Evolutionary conservation across 176 grass and related monocot species (phyloP).

Genomic region (Rhynchospora breviuscula): DNA sequence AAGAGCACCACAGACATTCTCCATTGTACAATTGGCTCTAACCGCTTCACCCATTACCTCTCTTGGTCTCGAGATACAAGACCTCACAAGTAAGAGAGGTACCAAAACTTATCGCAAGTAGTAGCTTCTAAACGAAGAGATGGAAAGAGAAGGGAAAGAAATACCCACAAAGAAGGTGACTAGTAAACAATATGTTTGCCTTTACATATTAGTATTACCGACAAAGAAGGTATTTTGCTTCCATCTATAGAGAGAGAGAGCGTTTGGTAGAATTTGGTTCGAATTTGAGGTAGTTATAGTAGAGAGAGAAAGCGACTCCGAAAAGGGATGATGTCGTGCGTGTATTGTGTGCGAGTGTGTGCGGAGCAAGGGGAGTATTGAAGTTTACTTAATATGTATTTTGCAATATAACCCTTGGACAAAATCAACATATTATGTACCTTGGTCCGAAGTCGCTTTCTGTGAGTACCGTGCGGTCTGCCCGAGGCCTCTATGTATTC

Average conservation of each 20-base stretch:
- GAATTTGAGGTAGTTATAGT: slow-evolving; percentile 21
- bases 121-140: background rate
- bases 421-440: too few species aligned
- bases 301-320: slow-evolving; percentile 8
- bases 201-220: background rate
- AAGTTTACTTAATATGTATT: too few species aligned
- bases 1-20: slow-evolving; percentile 66
- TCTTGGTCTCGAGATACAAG: background rate
- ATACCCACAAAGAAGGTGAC: background rate
- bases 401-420: too few species aligned
- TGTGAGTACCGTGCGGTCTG: too few species aligned
- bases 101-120: background rate
- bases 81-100: background rate
- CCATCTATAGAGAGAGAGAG: background rate
- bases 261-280: slow-evolving; percentile 18
- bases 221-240: background rate
- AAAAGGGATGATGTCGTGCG: background rate
- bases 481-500: too few species aligned
- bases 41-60: slow-evolving; percentile 50
- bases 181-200: background rate
- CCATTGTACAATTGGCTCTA: slow-evolving; percentile 55
- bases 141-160: background rate
- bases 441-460: too few species aligned
- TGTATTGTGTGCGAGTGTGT: background rate
- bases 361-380: background rate